Evolutionary conservation across 2,329 filamentous ascomycete genomes (phyloP).

Genomic region (Colletotrichum siamense): DNA sequence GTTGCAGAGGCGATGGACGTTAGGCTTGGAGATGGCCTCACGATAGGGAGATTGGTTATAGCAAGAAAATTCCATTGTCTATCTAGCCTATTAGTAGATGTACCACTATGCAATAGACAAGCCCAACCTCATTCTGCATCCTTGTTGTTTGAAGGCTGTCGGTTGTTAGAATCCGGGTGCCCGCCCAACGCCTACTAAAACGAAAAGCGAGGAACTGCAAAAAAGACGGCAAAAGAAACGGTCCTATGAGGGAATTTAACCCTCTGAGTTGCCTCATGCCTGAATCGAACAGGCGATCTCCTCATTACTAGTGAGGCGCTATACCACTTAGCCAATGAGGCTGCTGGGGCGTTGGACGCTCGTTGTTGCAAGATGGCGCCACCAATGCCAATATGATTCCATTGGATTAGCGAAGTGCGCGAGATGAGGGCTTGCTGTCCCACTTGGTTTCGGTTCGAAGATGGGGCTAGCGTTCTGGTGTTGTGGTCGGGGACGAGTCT

Average conservation of each 20-base stretch:
- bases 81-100: background rate
- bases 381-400: background rate
- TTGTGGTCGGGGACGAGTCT: background rate
- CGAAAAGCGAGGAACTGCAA: background rate
- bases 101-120: background rate
- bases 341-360: background rate
- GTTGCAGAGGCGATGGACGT: background rate
- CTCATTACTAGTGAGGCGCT: background rate
- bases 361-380: accelerated
- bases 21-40: background rate
- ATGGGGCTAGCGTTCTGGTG: background rate
- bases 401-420: background rate
- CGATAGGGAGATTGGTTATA: background rate
- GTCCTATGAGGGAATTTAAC: background rate
- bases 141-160: accelerated
- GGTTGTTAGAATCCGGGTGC: accelerated
- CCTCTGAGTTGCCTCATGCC: background rate
- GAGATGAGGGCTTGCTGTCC: background rate
- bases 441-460: background rate
- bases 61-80: background rate
- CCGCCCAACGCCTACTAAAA: background rate
- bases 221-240: background rate
- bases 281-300: background rate
- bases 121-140: accelerated
- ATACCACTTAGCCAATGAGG: background rate